Evolutionary conservation across 1,139 yeast genomes (phyloP).

Genomic region (Kurtzmaniella quercitrusa): DNA sequence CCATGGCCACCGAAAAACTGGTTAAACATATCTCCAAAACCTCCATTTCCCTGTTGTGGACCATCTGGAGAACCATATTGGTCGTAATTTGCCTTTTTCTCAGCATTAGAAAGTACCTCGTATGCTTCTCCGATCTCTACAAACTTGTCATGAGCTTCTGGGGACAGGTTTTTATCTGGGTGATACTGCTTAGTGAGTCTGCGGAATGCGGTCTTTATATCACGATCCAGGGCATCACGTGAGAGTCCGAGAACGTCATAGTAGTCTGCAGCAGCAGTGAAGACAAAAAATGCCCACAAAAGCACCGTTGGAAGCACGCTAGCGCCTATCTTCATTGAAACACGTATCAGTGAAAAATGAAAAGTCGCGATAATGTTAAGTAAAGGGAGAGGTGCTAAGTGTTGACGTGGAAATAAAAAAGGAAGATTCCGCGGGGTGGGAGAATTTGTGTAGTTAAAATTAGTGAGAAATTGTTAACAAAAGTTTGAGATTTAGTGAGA

Average conservation of each 20-base stretch:
- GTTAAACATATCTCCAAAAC: constrained; percentile 51
- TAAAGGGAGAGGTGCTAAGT: neutral
- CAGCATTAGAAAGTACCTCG: constrained; percentile 75
- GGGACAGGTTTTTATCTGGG: constrained; percentile 89
- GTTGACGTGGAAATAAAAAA: neutral
- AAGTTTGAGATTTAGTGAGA: no score
- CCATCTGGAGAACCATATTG: constrained; percentile 82
- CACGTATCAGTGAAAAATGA: neutral
- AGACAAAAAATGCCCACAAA: neutral
- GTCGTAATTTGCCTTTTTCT: constrained; percentile 72
- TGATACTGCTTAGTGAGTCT: constrained; percentile 82
- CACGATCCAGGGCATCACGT: constrained; percentile 68
- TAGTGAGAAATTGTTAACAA: no score
- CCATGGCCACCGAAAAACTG: constrained; percentile 74
- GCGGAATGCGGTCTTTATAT: constrained; percentile 85
- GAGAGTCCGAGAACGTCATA: constrained; percentile 61
- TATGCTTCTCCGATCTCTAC: constrained; percentile 93
- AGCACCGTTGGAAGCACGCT: neutral
- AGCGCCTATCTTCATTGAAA: neutral
- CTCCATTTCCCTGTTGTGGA: constrained; percentile 33
- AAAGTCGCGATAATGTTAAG: neutral
- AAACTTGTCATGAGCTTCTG: constrained; percentile 79
- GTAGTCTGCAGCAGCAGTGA: constrained; percentile 17
- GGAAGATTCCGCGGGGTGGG: no score
- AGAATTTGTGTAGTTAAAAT: no score